phyloP scores from a whole-genome alignment of 352 stramenopile species.

The Globisporangium nagaii region DNA sequence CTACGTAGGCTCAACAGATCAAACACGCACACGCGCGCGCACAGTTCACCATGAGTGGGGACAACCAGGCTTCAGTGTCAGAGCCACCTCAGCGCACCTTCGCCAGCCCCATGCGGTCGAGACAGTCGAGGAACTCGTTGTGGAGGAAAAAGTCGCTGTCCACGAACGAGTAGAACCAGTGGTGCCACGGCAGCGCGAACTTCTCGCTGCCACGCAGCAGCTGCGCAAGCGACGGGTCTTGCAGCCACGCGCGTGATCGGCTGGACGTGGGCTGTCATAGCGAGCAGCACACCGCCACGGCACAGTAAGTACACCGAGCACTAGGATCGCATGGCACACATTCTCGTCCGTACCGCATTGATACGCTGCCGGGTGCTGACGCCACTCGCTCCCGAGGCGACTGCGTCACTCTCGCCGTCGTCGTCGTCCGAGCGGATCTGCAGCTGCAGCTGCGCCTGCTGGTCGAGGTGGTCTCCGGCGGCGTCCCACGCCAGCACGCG shows the following conservation, averaged over 20 bases:
- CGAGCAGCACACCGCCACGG: too few relatives aligned
- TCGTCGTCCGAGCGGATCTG: slow-evolving; percentile 16
- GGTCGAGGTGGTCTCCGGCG: slow-evolving; percentile 20
- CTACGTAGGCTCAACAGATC: slow-evolving; percentile 14
- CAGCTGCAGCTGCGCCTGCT: slow-evolving; percentile 14
- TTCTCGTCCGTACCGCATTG: too few relatives aligned
- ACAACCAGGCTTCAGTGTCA: too few relatives aligned
- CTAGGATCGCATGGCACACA: too few relatives aligned
- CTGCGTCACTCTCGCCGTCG: not conserved
- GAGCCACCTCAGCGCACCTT: slow-evolving; percentile 25
- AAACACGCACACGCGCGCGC: not conserved
- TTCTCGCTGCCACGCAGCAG: slow-evolving; percentile 3
- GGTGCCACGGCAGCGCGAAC: slow-evolving; percentile 55
- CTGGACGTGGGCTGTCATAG: not conserved
- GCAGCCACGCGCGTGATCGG: not conserved
- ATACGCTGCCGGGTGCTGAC: too few relatives aligned
- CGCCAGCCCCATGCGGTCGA: slow-evolving; percentile 54
- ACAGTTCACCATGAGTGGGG: too few relatives aligned
- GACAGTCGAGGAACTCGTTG: slow-evolving; percentile 74
- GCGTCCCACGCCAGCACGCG: slow-evolving; percentile 24
- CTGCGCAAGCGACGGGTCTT: not conserved
- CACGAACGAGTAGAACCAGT: slow-evolving; percentile 68
- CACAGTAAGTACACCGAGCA: too few relatives aligned
- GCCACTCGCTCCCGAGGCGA: not conserved
- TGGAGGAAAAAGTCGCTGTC: slow-evolving; percentile 69